phyloP scores from a whole-genome alignment of 331 rosid genomes.

The Arachis monticola region DNA sequence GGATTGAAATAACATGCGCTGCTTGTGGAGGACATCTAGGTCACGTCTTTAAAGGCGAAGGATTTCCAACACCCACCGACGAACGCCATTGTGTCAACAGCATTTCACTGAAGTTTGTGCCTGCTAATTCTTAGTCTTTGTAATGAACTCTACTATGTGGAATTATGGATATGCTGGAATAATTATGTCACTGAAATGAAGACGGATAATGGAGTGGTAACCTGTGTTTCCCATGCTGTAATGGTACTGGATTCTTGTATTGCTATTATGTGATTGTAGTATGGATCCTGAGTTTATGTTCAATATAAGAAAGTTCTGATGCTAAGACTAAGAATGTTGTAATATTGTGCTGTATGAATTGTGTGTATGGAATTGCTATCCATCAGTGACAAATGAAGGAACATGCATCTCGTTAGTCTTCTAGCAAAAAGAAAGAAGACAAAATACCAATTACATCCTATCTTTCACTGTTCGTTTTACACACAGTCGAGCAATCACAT shows the following conservation, averaged over 20 bases:
- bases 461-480: too few relatives aligned
- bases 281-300: constrained; percentile 9
- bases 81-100: constrained; percentile 92
- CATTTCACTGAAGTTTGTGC: constrained; percentile 67
- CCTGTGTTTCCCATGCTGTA: neutral
- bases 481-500: too few relatives aligned
- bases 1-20: constrained; percentile 82
- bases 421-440: too few relatives aligned
- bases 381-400: neutral
- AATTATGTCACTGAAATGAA: constrained; percentile 13
- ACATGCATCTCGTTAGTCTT: neutral
- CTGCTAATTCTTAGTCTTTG: constrained; percentile 43
- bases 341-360: neutral
- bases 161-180: constrained; percentile 11
- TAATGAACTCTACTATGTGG: neutral
- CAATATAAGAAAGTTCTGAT: neutral
- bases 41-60: constrained; percentile 87
- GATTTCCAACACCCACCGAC: constrained; percentile 71
- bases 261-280: constrained; percentile 3
- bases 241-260: constrained; percentile 6
- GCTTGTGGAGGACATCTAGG: constrained; percentile 90
- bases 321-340: neutral
- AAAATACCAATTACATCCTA: too few relatives aligned
- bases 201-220: constrained; percentile 7
- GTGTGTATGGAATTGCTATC: constrained; percentile 2